A percentile compares a stretch with the other conserved stretches of the same genome.
These are phyloP conservation scores for Backusella liffmaniae DNA, from an alignment of 192 early-diverging fungal species.

Conservation along the genomic window DNA sequence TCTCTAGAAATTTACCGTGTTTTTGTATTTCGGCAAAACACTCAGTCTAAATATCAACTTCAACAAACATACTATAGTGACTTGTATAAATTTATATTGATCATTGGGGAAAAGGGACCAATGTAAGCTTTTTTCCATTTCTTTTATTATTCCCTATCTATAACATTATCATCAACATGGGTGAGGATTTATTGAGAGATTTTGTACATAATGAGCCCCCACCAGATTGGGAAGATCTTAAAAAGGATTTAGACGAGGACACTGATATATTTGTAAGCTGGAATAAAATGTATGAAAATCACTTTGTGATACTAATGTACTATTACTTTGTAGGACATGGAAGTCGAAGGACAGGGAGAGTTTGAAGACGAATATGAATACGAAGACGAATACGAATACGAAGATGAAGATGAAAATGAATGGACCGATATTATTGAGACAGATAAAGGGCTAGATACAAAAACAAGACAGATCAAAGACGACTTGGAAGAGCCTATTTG, in stretches of 20 bases:
- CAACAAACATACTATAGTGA: not conserved
- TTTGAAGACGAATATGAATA: not conserved
- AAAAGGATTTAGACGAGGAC: not conserved
- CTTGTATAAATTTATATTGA: not conserved
- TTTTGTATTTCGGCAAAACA: constrained; percentile 1
- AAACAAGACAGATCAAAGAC: not conserved
- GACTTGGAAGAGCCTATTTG: constrained; percentile 5
- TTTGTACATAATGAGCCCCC: not conserved
- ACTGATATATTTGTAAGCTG: not conserved
- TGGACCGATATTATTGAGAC: constrained; percentile 10
- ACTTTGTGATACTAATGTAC: not conserved
- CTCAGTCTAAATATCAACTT: not conserved
- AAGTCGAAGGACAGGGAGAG: not conserved
- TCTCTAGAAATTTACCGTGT: constrained; percentile 3
- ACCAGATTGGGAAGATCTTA: not conserved
- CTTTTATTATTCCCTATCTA: not conserved
- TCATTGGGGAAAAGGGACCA: not conserved
- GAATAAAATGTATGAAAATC: not conserved
- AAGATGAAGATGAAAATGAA: constrained; percentile 4
- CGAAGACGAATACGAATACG: not conserved
- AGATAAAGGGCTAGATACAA: not conserved
- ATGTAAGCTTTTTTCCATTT: not conserved
- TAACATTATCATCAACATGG: not conserved
- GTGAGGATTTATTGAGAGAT: not conserved
- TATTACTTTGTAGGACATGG: not conserved